Percentiles rank a stretch among this genome's conserved stretches.
Conservation (phyloP, 2,329 filamentous ascomycete species). For the Talaromyces amestolkiae region DNA sequence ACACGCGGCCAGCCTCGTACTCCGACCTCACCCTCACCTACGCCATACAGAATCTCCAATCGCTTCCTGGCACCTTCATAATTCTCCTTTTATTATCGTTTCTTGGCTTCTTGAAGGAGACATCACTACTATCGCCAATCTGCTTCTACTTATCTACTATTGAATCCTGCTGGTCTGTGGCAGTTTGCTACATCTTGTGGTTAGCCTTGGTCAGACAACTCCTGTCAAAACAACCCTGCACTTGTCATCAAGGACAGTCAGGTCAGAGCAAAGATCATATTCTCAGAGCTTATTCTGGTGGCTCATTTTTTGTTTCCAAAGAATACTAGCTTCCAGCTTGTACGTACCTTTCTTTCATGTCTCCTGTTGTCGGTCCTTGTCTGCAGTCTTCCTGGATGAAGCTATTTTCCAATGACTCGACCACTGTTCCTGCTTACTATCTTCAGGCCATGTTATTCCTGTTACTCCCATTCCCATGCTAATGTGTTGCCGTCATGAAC, state of each 20-base stretch:
- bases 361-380: constrained; percentile 20
- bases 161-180: constrained; percentile 26
- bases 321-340: constrained; percentile 31
- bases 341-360: constrained; percentile 38
- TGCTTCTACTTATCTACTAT: neutral
- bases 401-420: neutral
- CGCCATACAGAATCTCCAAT: neutral
- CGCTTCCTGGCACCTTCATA: neutral
- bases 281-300: constrained; percentile 15
- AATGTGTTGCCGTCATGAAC: constrained; percentile 36
- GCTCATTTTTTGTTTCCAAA: constrained; percentile 15
- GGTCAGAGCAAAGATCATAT: constrained; percentile 22
- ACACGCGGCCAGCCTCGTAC: neutral
- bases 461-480: constrained; percentile 28
- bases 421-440: constrained; percentile 14
- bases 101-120: neutral
- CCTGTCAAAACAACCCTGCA: constrained; percentile 25
- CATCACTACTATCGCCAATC: too few species aligned
- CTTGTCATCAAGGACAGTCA: constrained; percentile 28
- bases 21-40: neutral
- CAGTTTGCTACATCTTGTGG: constrained; percentile 27
- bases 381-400: constrained; percentile 8
- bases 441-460: constrained; percentile 9
- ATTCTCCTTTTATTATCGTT: neutral
- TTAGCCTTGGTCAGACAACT: constrained; percentile 20